Conservation (phyloP, 2,329 filamentous ascomycete species). For the Lasiodiplodia citricola region DNA sequence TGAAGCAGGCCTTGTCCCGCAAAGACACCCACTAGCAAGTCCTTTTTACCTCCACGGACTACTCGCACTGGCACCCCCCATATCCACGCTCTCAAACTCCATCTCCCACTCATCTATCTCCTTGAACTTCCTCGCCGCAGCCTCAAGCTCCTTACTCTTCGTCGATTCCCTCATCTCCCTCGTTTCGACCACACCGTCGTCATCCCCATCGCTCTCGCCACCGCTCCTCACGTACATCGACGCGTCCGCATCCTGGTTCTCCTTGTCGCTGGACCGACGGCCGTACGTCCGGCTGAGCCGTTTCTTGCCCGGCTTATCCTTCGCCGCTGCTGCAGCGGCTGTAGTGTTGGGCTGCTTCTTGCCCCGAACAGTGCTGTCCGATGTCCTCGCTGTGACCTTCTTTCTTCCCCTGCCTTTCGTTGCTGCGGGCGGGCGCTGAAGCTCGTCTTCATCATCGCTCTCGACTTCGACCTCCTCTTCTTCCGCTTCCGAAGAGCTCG, state of each 20-base stretch:
- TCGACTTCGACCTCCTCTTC: conserved; percentile 26
- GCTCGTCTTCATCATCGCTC: conserved; percentile 51
- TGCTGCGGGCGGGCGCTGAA: conserved; percentile 34
- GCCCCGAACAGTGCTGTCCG: neutral
- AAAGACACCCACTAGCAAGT: neutral
- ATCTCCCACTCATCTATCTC: conserved; percentile 58
- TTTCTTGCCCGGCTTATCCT: conserved; percentile 35
- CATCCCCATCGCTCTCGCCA: conserved; percentile 46
- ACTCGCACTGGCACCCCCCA: conserved; percentile 38
- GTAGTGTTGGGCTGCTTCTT: neutral
- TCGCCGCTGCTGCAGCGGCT: neutral
- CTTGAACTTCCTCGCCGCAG: conserved; percentile 54
- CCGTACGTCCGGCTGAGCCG: conserved; percentile 35
- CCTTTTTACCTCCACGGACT: conserved; percentile 45
- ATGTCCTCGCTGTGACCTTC: conserved; percentile 24
- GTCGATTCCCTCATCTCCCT: conserved; percentile 30
- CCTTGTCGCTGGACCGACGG: conserved; percentile 46
- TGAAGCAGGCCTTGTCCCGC: neutral
- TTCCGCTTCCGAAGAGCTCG: conserved; percentile 39
- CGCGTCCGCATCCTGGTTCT: conserved; percentile 40
- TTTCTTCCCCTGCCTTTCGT: conserved; percentile 30
- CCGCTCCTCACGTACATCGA: conserved; percentile 24
- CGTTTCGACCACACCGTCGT: conserved; percentile 31
- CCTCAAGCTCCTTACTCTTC: conserved; percentile 47
- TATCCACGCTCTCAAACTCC: conserved; percentile 56